These are phyloP conservation scores for Pseudonectria buxi DNA, from an alignment of 2,329 filamentous ascomycete genomes.

Conservation along the genomic window DNA sequence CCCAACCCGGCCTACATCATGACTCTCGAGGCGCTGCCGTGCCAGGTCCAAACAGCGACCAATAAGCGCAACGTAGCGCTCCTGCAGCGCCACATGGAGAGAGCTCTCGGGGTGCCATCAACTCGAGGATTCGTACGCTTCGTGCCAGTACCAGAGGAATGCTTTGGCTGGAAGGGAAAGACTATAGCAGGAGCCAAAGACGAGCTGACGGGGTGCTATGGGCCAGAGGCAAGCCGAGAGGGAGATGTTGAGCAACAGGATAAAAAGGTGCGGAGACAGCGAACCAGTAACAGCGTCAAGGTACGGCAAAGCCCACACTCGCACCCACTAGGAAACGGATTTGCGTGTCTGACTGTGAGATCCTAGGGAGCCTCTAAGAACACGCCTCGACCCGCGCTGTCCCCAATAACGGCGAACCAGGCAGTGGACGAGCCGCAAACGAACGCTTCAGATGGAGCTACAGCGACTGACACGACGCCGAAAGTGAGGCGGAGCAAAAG, in stretches of 20 bases:
- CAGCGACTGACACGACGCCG: slow-evolving; percentile 4
- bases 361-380: not conserved
- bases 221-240: not conserved
- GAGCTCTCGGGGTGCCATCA: slow-evolving; percentile 58
- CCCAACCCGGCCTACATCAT: slow-evolving; percentile 76
- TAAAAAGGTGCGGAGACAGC: slow-evolving; percentile 5
- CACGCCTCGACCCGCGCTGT: not conserved
- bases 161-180: slow-evolving; percentile 62
- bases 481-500: slow-evolving; percentile 36
- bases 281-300: no score
- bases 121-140: slow-evolving; percentile 70
- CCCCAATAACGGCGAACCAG: not conserved
- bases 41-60: slow-evolving; percentile 61
- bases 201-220: slow-evolving; percentile 6
- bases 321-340: no score
- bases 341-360: no score
- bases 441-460: not conserved
- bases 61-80: slow-evolving; percentile 78
- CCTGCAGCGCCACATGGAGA: slow-evolving; percentile 67
- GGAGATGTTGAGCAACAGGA: slow-evolving; percentile 4
- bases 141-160: slow-evolving; percentile 61
- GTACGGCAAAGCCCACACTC: no score
- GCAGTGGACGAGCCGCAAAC: no score
- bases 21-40: slow-evolving; percentile 63
- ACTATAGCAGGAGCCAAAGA: slow-evolving; percentile 61